Conservation (phyloP, 371 early-diverging fungal species). For the Zychaea mexicana region DNA sequence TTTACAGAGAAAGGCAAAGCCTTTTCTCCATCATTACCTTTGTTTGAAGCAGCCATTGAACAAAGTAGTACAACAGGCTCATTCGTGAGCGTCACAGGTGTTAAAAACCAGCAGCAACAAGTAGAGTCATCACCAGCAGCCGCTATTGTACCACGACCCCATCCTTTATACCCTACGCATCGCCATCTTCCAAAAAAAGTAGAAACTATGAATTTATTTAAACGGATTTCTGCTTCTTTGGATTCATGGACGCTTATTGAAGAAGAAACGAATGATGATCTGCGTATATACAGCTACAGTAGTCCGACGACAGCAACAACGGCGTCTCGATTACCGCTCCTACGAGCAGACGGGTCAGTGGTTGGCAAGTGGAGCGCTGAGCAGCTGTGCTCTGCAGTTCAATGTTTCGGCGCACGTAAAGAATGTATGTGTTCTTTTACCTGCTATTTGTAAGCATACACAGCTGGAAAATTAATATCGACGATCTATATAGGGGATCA, state of each 20-base stretch:
- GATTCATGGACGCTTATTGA: conserved; percentile 12
- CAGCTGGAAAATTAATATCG: too few species aligned
- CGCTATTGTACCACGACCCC: neutral
- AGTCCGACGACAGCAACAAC: neutral
- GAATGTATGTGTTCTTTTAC: conserved; percentile 30
- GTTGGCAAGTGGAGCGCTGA: conserved; percentile 55
- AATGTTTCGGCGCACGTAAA: conserved; percentile 43
- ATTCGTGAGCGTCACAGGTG: neutral
- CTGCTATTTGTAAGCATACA: neutral
- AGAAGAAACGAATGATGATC: conserved; percentile 3
- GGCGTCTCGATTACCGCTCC: conserved; percentile 1
- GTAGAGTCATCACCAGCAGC: neutral
- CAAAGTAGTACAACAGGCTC: neutral
- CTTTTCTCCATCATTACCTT: conserved; percentile 12
- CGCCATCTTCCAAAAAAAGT: conserved; percentile 13
- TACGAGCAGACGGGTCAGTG: conserved; percentile 52
- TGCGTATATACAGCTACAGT: conserved; percentile 6
- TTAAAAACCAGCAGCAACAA: neutral
- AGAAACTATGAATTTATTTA: conserved; percentile 11
- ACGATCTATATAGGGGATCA: conserved; percentile 52
- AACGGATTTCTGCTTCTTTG: conserved; percentile 5
- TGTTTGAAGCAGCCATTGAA: conserved; percentile 1
- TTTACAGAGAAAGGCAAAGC: conserved; percentile 32
- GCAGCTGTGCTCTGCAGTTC: conserved; percentile 47
- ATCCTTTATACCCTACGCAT: conserved; percentile 19